Base-by-base conservation (phyloP, 768 basidiomycete genomes). In the Hygrophoropsis aurantiaca region DNA sequence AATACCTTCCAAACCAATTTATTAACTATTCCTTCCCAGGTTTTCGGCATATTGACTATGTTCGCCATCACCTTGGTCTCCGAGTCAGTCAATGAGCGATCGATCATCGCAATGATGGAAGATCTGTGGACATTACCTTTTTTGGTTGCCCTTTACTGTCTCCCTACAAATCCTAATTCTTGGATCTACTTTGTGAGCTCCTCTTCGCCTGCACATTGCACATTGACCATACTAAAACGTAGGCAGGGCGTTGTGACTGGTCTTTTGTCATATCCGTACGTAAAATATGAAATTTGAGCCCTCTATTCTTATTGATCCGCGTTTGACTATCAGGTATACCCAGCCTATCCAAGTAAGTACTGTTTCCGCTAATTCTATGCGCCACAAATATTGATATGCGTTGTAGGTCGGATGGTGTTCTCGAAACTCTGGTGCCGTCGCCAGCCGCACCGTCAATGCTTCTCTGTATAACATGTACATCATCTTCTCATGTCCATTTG, bases 111-210 rank as follows among this genome's bases (percentile, higher is more conserved):
- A 1, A 77, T 80, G 71, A 58, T 70, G 37, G 72, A 80, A 49
- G 73, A 81, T 50, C 24, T 83, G 3, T 87, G 85, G 85, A 61
- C 71, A 0, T 63, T 86, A 13, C 81, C 83, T 2, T 82, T 82
- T 64, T 62, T 85, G 40, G 67, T 86, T 23, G 80, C 80, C 0
- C 46, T 83, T 13, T 79, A 78, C 48, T 64, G 67, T 5, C 62
- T 81, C 0, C 77, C 78, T 0, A 64, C 58, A n/a, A 63, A 70
- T 3, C 72, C 75, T 1, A 79, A 77, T 40, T 76, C 68, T 19
- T 82, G 80, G 81, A 40, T 73, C 7, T 78, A 74, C 59, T 82
- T 74, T 48, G 80, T 78, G 32, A 34, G 76, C 50, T 4, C 38
- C 11, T 10, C 15, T n/a, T 13, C 5, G 11, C 5, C 9, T 19